Conservation (phyloP, 2,329 filamentous ascomycete genomes). For the Talaromyces islandicus region DNA sequence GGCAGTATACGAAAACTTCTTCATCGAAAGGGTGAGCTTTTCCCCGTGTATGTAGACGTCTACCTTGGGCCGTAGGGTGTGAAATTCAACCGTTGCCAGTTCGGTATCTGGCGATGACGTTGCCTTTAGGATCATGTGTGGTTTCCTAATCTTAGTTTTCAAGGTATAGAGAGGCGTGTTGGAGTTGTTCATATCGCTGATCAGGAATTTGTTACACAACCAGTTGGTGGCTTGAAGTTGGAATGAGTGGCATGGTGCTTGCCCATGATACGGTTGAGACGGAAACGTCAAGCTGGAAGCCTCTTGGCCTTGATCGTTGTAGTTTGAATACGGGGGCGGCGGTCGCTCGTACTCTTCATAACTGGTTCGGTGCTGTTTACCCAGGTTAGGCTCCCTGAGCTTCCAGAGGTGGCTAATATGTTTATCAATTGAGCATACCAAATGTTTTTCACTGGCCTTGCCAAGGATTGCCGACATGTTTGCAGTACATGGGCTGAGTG, state of each 20-base stretch:
- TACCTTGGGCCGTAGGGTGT: neutral
- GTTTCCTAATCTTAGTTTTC: neutral
- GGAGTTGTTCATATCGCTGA: neutral
- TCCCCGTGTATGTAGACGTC: neutral
- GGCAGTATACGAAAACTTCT: neutral
- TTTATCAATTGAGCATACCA: neutral
- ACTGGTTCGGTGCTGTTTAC: neutral
- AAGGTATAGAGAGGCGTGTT: neutral
- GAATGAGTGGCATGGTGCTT: neutral
- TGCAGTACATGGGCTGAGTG: neutral
- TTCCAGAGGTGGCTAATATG: neutral
- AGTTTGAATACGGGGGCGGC: neutral
- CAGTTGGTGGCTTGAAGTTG: neutral
- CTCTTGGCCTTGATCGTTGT: neutral
- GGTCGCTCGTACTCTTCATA: neutral
- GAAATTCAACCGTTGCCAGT: neutral
- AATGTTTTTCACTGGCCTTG: neutral
- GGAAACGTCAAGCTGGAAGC: neutral
- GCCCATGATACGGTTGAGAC: neutral
- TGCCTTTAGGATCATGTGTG: neutral
- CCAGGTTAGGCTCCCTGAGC: neutral
- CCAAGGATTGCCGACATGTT: neutral
- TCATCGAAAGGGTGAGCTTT: neutral
- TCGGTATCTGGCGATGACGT: neutral
- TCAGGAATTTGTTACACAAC: neutral